A percentile compares a stretch with the other conserved stretches of the same genome.
phyloP scores from a whole-genome alignment of 2,329 filamentous ascomycete species.

The Fusarium sulawesiense region DNA sequence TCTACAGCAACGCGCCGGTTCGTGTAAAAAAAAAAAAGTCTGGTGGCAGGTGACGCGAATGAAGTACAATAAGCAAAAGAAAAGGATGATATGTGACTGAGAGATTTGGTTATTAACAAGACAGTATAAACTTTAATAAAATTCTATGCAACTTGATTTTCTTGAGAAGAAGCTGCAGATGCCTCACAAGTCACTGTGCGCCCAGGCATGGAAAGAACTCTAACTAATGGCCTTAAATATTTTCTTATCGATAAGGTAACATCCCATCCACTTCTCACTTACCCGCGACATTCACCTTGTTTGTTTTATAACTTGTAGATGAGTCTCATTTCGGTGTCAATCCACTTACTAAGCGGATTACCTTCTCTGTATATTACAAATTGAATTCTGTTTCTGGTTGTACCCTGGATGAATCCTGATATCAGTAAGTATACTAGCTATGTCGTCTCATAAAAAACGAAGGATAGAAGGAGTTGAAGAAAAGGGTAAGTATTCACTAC shows the following conservation, averaged over 20 bases:
- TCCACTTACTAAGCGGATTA: not conserved
- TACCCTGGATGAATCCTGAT: not conserved
- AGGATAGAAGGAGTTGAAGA: slow-evolving; percentile 49
- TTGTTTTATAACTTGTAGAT: not conserved
- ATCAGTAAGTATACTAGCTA: not conserved
- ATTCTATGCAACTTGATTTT: not conserved
- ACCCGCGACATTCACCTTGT: not conserved
- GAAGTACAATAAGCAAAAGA: not conserved
- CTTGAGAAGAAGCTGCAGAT: not conserved
- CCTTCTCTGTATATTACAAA: not conserved
- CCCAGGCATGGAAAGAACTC: not conserved
- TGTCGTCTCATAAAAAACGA: slow-evolving; percentile 51
- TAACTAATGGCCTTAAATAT: slow-evolving; percentile 4
- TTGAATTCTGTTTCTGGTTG: not conserved
- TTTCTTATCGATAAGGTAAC: slow-evolving; percentile 34
- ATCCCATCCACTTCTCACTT: not conserved
- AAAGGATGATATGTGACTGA: not conserved
- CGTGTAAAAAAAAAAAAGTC: slow-evolving; percentile 29
- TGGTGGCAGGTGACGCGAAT: slow-evolving; percentile 6
- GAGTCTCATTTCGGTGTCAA: not conserved
- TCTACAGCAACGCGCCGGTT: slow-evolving; percentile 27
- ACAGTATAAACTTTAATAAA: not conserved
- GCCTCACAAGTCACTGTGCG: not conserved
- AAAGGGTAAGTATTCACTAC: slow-evolving; percentile 44
- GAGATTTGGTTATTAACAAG: not conserved